Conservation (phyloP, 768 basidiomycete species). For the Suillus spraguei region DNA sequence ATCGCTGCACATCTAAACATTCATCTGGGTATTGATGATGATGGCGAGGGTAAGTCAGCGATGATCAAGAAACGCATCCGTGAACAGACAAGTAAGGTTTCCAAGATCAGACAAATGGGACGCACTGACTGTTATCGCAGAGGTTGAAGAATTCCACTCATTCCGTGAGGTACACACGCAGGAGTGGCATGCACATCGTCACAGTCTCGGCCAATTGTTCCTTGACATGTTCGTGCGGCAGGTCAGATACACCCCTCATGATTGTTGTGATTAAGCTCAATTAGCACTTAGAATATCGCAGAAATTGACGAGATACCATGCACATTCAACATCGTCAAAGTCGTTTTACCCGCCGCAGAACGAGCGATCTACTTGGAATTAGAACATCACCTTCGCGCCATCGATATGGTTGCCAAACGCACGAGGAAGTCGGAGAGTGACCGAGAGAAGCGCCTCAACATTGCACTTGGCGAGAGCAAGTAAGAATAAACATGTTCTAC, state of each 20-base stretch:
- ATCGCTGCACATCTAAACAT: conserved; percentile 86
- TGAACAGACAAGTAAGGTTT: conserved; percentile 75
- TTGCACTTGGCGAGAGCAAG: conserved; percentile 89
- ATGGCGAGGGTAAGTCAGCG: conserved; percentile 74
- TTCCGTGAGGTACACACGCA: conserved; percentile 92
- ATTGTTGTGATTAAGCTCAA: conserved; percentile 10
- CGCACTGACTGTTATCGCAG: conserved; percentile 41
- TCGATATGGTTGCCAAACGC: conserved; percentile 78
- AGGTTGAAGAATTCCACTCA: conserved; percentile 92
- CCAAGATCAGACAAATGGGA: conserved; percentile 4
- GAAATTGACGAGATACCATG: conserved; percentile 97
- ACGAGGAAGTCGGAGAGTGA: conserved; percentile 77
- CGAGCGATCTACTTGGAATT: conserved; percentile 94
- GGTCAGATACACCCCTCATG: conserved; percentile 43
- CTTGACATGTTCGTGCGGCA: conserved; percentile 83
- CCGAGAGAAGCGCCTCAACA: conserved; percentile 83
- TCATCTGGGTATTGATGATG: conserved; percentile 92
- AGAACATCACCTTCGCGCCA: conserved; percentile 87
- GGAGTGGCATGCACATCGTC: conserved; percentile 91
- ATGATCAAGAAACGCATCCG: conserved; percentile 79
- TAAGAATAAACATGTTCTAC: conserved; percentile 31
- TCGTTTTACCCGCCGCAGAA: conserved; percentile 88
- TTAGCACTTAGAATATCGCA: conserved; percentile 72
- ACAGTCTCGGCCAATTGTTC: conserved; percentile 80
- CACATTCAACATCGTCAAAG: conserved; percentile 58